Evolutionary conservation across 2,329 filamentous ascomycete genomes (phyloP).

Genomic region (Pseudocercospora eumusae): DNA sequence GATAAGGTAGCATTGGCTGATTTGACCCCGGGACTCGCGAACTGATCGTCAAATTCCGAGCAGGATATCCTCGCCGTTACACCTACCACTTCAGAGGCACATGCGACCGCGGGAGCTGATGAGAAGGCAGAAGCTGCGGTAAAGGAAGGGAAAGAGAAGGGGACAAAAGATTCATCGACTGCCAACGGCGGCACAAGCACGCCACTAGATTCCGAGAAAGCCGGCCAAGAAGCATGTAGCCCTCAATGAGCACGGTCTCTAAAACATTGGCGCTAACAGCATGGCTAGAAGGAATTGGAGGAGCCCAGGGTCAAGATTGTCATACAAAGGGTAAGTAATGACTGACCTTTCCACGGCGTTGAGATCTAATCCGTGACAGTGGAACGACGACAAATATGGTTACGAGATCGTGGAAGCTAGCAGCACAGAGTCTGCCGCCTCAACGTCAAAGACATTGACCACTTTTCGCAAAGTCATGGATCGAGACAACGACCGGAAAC

Average conservation of each 20-base stretch:
- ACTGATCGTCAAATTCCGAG: too few species aligned
- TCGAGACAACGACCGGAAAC: slow-evolving; percentile 10
- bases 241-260: too few species aligned
- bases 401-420: slow-evolving; percentile 4
- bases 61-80: not conserved
- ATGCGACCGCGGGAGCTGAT: not conserved
- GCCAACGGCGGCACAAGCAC: too few species aligned
- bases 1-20: not conserved
- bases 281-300: too few species aligned
- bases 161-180: too few species aligned
- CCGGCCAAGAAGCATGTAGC: too few species aligned
- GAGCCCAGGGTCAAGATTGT: too few species aligned
- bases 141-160: not conserved
- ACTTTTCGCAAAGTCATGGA: slow-evolving; percentile 15
- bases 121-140: not conserved
- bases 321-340: too few species aligned
- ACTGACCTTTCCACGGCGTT: too few species aligned
- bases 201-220: too few species aligned
- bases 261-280: too few species aligned
- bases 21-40: too few species aligned
- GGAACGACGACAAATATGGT: slow-evolving; percentile 4
- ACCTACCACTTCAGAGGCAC: not conserved
- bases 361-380: not conserved
- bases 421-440: not conserved
- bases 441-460: not conserved